phyloP scores from a whole-genome alignment of 345 rosid species.

The Brassica nigra region DNA sequence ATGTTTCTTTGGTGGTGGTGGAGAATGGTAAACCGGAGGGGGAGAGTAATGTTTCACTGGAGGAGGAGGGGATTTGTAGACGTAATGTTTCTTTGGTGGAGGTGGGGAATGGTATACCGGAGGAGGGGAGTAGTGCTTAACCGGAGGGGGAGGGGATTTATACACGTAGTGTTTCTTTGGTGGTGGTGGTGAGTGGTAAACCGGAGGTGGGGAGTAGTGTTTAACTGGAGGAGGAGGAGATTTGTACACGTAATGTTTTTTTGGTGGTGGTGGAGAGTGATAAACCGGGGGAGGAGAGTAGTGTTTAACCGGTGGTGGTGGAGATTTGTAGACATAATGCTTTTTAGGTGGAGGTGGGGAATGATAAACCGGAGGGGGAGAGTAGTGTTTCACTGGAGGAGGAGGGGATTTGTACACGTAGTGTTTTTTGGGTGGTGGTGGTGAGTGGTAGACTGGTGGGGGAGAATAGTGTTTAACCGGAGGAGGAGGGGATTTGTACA shows the following conservation, averaged over 20 bases:
- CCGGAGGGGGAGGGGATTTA: slow-evolving; percentile 34
- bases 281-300: slow-evolving; percentile 29
- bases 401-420: slow-evolving; percentile 32
- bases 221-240: slow-evolving; percentile 30
- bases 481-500: slow-evolving; percentile 24
- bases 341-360: slow-evolving; percentile 24
- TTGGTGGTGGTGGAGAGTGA: slow-evolving; percentile 30
- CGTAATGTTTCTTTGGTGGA: slow-evolving; percentile 24
- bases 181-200: slow-evolving; percentile 32
- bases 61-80: slow-evolving; percentile 34
- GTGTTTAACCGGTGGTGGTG: slow-evolving; percentile 32
- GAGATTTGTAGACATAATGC: slow-evolving; percentile 17
- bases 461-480: slow-evolving; percentile 31
- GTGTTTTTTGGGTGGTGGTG: slow-evolving; percentile 31
- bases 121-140: slow-evolving; percentile 25
- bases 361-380: slow-evolving; percentile 23
- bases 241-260: slow-evolving; percentile 21
- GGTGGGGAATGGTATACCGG: slow-evolving; percentile 35
- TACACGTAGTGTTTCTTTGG: slow-evolving; percentile 31
- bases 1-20: slow-evolving; percentile 38
- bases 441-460: slow-evolving; percentile 14
- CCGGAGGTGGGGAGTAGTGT: slow-evolving; percentile 18
- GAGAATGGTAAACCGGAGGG: slow-evolving; percentile 32
- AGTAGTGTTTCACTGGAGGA: slow-evolving; percentile 21
- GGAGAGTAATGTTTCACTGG: slow-evolving; percentile 32